Evolutionary conservation across 2,329 filamentous ascomycete genomes (phyloP), one percentile per base, ranked within the genome.

Genomic region (Fusarium secorum): DNA sequence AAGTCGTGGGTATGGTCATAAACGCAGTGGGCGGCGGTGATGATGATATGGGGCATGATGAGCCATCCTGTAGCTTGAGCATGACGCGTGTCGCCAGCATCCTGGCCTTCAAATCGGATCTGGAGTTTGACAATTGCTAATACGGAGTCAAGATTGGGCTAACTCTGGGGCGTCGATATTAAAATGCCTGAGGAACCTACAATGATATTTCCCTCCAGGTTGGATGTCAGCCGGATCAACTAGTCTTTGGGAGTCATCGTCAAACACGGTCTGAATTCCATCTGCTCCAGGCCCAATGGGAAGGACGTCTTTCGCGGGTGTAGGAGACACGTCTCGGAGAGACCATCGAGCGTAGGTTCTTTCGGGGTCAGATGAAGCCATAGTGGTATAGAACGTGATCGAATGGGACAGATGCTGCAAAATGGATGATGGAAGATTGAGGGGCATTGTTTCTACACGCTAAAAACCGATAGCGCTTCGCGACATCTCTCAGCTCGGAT

Each of bases 71-170:
- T 39, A 2, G 18, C 49, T 28, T 52, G 49, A 0, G 49, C 49
- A 10, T 26, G 22, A 13, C 49, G 33, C 18, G 18, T 20, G 5
- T 52, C 48, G 0, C 32, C 15, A 0, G 32, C 0, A 26, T 36
- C 48, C 22, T 36, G 48, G 22, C 22, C 22, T 20, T 52, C 48
- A 13, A 52, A 52, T n/a, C 13, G 32, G 26, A 52, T n/a, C 9
- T 36, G 22, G 18, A 52, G 48, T 18, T 52, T 52, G 4, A n/a
- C 48, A 15, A 52, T 36, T 2, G 48, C 48, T 51, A 17, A 11
- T 1, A 1, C 0, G 26, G 3, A 15, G 9, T 35, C 6, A 26
- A 17, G 9, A 2, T 3, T 3, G 2, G 20, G 7, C 4, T n/a
- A 8, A 11, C 4, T 0, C 7, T 46, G 3, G 15, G 7, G 11